Conservation (phyloP, 441 rosid genomes). For the Syzygium syzygioides region DNA sequence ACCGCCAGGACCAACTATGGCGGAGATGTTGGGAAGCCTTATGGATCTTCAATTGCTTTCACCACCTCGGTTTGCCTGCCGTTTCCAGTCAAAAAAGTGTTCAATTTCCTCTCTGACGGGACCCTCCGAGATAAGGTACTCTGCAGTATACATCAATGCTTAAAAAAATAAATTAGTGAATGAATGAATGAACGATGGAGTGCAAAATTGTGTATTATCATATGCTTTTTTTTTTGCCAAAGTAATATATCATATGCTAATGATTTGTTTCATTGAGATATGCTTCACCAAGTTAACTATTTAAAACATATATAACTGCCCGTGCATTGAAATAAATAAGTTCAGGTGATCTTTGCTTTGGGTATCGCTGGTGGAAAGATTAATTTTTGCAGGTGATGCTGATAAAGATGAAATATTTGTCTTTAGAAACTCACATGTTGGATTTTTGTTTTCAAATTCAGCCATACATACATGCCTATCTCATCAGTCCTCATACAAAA, state of each 20-base stretch:
- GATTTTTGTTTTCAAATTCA: neutral
- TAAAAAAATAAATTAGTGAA: neutral
- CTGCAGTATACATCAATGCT: neutral
- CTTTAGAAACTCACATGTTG: neutral
- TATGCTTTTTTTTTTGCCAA: neutral
- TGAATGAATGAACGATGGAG: neutral
- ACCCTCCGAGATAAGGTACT: slow-evolving; percentile 32
- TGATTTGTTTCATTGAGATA: neutral
- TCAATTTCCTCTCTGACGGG: slow-evolving; percentile 26
- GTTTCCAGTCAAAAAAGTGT: slow-evolving; percentile 16
- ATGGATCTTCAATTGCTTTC: slow-evolving; percentile 14
- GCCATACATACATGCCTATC: neutral
- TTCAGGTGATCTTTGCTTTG: neutral
- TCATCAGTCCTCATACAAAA: neutral
- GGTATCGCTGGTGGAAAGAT: neutral
- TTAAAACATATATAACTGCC: neutral
- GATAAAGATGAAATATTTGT: neutral
- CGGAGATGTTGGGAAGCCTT: slow-evolving; percentile 4
- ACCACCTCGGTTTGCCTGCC: slow-evolving; percentile 31
- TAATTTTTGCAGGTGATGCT: neutral
- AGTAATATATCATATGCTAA: neutral
- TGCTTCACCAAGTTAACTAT: neutral
- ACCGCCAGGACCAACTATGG: slow-evolving; percentile 6
- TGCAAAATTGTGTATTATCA: neutral
- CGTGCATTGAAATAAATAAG: neutral